These are phyloP conservation scores for Pichia insulana DNA, from an alignment of 805 yeast species.

Conservation along the genomic window DNA sequence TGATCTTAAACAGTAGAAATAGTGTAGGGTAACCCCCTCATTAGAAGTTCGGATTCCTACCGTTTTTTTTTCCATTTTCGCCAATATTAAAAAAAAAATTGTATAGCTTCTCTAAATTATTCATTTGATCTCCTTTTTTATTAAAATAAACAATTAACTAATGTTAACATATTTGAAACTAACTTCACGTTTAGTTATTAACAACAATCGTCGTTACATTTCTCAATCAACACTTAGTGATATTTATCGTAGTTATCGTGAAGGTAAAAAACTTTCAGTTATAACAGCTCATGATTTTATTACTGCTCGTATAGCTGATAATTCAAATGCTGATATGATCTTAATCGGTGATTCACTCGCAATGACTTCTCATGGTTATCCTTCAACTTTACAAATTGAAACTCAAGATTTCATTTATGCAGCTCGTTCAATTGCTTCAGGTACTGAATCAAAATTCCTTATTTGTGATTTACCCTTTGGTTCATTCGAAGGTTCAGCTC, in stretches of 20 bases:
- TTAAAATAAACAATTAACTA: too few relatives aligned
- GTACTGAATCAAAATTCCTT: slow-evolving; percentile 53
- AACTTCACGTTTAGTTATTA: too few relatives aligned
- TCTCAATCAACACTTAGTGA: slow-evolving; percentile 15
- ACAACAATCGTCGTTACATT: background rate
- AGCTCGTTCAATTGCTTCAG: slow-evolving; percentile 68
- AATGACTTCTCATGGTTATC: slow-evolving; percentile 82
- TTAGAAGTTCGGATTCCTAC: too few relatives aligned
- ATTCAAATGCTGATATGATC: slow-evolving; percentile 57
- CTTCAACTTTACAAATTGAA: slow-evolving; percentile 63
- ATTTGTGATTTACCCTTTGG: slow-evolving; percentile 91
- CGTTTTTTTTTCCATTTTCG: too few relatives aligned
- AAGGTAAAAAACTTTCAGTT: slow-evolving; percentile 2
- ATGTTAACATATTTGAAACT: too few relatives aligned
- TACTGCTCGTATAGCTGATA: slow-evolving; percentile 56
- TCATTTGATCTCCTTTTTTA: too few relatives aligned
- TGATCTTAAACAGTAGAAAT: slow-evolving; percentile 28
- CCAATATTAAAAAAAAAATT: too few relatives aligned
- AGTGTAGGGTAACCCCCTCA: background rate
- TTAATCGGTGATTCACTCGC: slow-evolving; percentile 90
- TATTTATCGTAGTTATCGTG: slow-evolving; percentile 15
- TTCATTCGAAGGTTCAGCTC: slow-evolving; percentile 55
- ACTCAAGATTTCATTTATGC: slow-evolving; percentile 76
- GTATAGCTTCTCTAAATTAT: too few relatives aligned
- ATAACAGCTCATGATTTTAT: slow-evolving; percentile 88